Evolutionary conservation across 345 rosid genomes (phyloP).

Genomic region (Sapria himalayana): DNA sequence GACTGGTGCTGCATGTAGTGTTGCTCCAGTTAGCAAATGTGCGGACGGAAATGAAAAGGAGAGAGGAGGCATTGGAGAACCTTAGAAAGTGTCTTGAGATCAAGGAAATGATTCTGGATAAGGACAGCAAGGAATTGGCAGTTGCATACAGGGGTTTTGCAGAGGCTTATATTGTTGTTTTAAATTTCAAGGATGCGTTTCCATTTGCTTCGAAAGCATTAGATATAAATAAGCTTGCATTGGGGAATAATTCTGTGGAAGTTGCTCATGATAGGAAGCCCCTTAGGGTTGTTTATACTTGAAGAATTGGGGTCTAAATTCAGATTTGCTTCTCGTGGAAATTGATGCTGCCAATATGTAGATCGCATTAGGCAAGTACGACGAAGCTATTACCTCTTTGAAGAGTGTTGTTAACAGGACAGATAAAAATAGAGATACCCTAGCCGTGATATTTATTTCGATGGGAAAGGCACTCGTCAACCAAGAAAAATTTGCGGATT

Average conservation of each 20-base stretch:
- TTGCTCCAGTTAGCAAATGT: conserved; percentile 65
- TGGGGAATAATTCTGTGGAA: conserved; percentile 68
- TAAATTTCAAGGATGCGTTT: conserved; percentile 71
- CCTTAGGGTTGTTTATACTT: conserved; percentile 67
- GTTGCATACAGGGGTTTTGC: conserved; percentile 49
- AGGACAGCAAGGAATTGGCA: conserved; percentile 64
- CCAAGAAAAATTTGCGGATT: conserved; percentile 45
- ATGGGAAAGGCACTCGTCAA: conserved; percentile 65
- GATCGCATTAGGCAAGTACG: conserved; percentile 62
- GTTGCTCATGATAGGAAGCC: conserved; percentile 70
- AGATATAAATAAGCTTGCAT: conserved; percentile 45
- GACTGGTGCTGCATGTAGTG: conserved; percentile 55
- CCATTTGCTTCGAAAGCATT: conserved; percentile 48
- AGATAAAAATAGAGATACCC: conserved; percentile 48
- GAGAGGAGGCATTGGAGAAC: conserved; percentile 77
- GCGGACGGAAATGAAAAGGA: conserved; percentile 71
- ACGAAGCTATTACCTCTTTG: conserved; percentile 49
- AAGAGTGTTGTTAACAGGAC: conserved; percentile 44
- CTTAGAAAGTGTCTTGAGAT: conserved; percentile 58
- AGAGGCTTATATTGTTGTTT: conserved; percentile 64
- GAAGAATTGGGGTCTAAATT: conserved; percentile 59
- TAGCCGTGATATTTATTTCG: conserved; percentile 55
- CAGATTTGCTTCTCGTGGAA: conserved; percentile 55
- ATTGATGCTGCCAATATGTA: conserved; percentile 83
- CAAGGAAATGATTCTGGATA: conserved; percentile 44